Evolutionary conservation across 2,329 filamentous ascomycete species (phyloP).

Genomic region (Aureobasidium subglaciale): DNA sequence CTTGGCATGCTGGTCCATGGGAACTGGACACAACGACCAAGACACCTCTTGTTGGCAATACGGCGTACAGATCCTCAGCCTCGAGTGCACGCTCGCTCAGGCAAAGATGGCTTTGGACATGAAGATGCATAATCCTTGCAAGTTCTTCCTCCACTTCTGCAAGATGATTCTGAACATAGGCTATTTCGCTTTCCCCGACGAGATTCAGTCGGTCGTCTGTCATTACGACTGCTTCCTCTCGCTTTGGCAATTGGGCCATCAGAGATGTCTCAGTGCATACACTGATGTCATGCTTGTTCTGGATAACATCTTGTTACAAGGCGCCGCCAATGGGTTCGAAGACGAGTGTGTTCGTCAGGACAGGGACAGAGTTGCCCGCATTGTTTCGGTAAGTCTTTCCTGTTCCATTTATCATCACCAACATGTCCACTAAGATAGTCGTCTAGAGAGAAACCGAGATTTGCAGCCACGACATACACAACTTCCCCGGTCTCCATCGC

Average conservation of each 20-base stretch:
- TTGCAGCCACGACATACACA: background rate
- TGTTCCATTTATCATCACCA: background rate
- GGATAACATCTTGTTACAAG: background rate
- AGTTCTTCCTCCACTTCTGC: background rate
- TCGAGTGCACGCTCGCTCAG: background rate
- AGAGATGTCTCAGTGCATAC: background rate
- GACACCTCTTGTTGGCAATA: background rate
- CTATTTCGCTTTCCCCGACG: background rate
- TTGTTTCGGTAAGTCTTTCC: background rate
- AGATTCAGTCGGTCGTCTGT: background rate
- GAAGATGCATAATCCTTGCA: background rate
- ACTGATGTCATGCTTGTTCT: background rate
- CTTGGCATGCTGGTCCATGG: slow-evolving; percentile 1
- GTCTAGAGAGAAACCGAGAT: slow-evolving; percentile 1
- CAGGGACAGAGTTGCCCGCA: background rate
- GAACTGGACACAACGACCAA: background rate
- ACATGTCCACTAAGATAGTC: background rate
- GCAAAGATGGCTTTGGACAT: background rate
- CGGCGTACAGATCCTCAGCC: background rate
- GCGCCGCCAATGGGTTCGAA: background rate
- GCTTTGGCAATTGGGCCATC: background rate
- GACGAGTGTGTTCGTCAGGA: slow-evolving; percentile 4
- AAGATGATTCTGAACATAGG: background rate
- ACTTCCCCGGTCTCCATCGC: slow-evolving; percentile 1
- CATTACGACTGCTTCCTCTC: slow-evolving; percentile 4